Evolutionary conservation across 2,329 filamentous ascomycete genomes (phyloP), one percentile per base, ranked within the genome.

Genomic region (Alternaria sp.): DNA sequence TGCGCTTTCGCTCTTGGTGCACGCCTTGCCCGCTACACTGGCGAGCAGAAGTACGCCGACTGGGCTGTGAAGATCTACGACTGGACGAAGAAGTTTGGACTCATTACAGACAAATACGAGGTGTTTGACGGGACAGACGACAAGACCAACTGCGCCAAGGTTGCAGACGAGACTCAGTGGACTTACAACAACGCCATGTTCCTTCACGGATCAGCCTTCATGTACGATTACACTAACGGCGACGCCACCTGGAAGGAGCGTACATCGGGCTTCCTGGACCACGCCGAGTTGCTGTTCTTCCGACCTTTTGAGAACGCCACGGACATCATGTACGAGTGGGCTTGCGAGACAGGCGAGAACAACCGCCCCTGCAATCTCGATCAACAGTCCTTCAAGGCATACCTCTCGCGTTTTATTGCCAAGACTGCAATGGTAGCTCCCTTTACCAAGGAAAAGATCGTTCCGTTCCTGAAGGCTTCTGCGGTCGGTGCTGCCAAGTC

Each of bases 1-100:
- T 89, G 88, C n/a, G 88, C 95, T 74, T 94, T 96, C 78, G 90
- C 94, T 71, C 84, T 96, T 12, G 89, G 90, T 4, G 91, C 92
- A 1, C 89, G 92, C 18, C 83, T 94, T 14, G 90, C 89, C 26
- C 86, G 89, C 47, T 88, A 87, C 61, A 91, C 89, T 0, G 87
- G 87, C 16, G 89, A 91, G 69, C 76, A 84, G 34, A 76, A 73
- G n/a, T 80, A 80, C 49, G 68, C 72, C 14, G 84, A 90, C 18
- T 92, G 89, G 90, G 89, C 90, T 1, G 76, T 83, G 46, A 87
- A 86, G 71, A 80, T 87, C n/a, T 91, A 89, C 87, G 84, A 87
- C 63, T 89, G 81, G 80, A 79, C 81, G 16, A 69, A 71, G 7
- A 74, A 72, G 24, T 79, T 86, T 8, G 84, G 84, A 3, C 78